Percentiles rank a stretch among this genome's conserved stretches.
Evolutionary conservation across 768 basidiomycete species (phyloP).

Genomic region (Harrya chromipes): DNA sequence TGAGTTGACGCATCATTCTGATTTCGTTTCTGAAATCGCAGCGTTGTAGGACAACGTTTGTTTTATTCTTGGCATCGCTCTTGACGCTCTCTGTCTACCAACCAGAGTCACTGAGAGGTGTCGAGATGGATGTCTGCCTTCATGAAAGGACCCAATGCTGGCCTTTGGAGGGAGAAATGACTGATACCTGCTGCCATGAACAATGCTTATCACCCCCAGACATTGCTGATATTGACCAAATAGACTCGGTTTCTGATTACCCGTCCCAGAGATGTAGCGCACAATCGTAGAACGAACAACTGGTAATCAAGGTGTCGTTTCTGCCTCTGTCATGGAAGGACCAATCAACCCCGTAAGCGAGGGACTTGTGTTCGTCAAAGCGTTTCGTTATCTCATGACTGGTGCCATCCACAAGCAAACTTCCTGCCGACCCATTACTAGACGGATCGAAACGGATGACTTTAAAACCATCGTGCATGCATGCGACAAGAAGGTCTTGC

Average conservation of each 20-base stretch:
- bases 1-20: conserved; percentile 26
- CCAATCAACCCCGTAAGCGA: conserved; percentile 96
- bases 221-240: background rate
- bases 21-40: conserved; percentile 9
- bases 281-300: conserved; percentile 97
- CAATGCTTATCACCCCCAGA: background rate
- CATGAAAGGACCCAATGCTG: conserved; percentile 55
- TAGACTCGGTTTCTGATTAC: conserved; percentile 31
- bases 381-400: conserved; percentile 45
- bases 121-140: conserved; percentile 71
- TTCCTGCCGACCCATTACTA: background rate
- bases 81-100: conserved; percentile 60
- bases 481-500: conserved; percentile 83
- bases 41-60: conserved; percentile 49
- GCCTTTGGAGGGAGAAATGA: conserved; percentile 42
- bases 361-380: conserved; percentile 73
- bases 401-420: conserved; percentile 10
- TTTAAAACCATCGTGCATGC: conserved; percentile 98
- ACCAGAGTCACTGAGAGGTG: conserved; percentile 68
- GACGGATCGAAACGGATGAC: conserved; percentile 41
- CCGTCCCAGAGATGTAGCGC: conserved; percentile 74
- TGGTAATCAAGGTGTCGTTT: conserved; percentile 61
- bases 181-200: background rate
- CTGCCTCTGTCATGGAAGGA: conserved; percentile 40
- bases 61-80: conserved; percentile 62